Evolutionary conservation across 345 rosid species (phyloP).

Genomic region (Arabidopsis thaliana): TAIR10.1 NC_003070.9:20954001-20954500

Average conservation of each 20-base stretch:
- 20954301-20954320: too few relatives aligned
- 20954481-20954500: background rate
- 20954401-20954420: background rate
- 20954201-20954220: background rate
- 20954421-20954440: background rate
- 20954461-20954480: background rate
- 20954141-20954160: conserved; percentile 11
- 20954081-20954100: conserved; percentile 1
- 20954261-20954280: background rate
- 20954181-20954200: conserved; percentile 7
- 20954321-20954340: too few relatives aligned
- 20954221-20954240: conserved; percentile 20
- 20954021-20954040: background rate
- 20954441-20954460: background rate
- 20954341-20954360: too few relatives aligned
- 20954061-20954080: conserved; percentile 3
- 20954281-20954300: background rate
- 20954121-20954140: conserved; percentile 34
- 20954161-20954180: conserved; percentile 37
- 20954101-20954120: conserved; percentile 32
- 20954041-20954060: conserved; percentile 26
- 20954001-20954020: background rate
- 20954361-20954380: background rate
- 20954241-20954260: conserved; percentile 20
- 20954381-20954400: background rate